phyloP scores from a whole-genome alignment of 352 stramenopile genomes.

The Pythium angustatum region DNA sequence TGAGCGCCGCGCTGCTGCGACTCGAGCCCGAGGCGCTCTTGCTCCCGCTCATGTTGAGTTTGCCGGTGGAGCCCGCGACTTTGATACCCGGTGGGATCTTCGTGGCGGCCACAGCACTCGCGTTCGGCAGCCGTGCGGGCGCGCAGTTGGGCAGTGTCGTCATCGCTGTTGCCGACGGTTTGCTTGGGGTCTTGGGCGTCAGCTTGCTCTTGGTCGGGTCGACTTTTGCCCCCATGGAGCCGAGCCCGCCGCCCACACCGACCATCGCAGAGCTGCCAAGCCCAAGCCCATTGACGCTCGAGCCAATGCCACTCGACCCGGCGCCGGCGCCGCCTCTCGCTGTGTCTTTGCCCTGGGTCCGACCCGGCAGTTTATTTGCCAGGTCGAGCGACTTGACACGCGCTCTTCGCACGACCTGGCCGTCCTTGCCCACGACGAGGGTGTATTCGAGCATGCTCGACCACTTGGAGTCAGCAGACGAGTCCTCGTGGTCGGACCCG shows the following conservation, averaged over 20 bases:
- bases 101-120: slow-evolving; percentile 10
- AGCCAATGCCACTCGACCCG: background rate
- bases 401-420: slow-evolving; percentile 77
- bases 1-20: slow-evolving; percentile 37
- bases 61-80: slow-evolving; percentile 50
- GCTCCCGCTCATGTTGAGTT: slow-evolving; percentile 38
- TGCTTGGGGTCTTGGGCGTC: slow-evolving; percentile 47
- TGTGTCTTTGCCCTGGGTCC: slow-evolving; percentile 58
- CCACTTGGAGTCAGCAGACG: slow-evolving; percentile 78
- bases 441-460: slow-evolving; percentile 88
- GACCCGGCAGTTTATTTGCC: slow-evolving; percentile 60
- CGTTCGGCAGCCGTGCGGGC: slow-evolving; percentile 42
- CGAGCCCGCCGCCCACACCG: slow-evolving; percentile 19
- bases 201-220: slow-evolving; percentile 46
- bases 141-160: slow-evolving; percentile 72
- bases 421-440: slow-evolving; percentile 79
- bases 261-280: slow-evolving; percentile 15
- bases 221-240: slow-evolving; percentile 37
- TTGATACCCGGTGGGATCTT: slow-evolving; percentile 62
- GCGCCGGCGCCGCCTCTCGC: slow-evolving; percentile 24
- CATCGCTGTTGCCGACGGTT: slow-evolving; percentile 39
- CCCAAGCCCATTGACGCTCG: slow-evolving; percentile 1
- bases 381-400: slow-evolving; percentile 84
- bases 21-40: slow-evolving; percentile 41
- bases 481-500: slow-evolving; percentile 77